Percentiles rank a stretch among this genome's conserved stretches.
These are phyloP conservation scores for Entelexis sorbosivorans DNA, from an alignment of 1,139 yeast species.

Conservation along the genomic window DNA sequence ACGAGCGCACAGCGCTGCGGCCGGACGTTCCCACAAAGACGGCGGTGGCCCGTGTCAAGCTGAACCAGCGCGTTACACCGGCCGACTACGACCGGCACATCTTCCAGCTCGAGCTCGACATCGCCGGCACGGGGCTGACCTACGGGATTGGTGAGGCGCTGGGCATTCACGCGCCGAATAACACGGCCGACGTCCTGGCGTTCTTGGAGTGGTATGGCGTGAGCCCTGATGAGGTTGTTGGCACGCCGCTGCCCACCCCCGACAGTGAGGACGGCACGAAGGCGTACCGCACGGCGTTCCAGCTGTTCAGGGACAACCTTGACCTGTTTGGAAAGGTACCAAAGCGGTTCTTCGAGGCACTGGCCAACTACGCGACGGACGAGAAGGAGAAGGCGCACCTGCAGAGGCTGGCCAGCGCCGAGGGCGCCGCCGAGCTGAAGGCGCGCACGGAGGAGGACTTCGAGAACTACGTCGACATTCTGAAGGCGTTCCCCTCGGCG, in stretches of 20 bases:
- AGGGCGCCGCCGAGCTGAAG: slow-evolving; percentile 80
- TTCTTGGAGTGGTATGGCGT: slow-evolving; percentile 66
- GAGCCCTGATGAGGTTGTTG: slow-evolving; percentile 55
- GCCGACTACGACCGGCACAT: slow-evolving; percentile 81
- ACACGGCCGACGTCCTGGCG: slow-evolving; percentile 48
- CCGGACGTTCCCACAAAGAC: slow-evolving; percentile 86
- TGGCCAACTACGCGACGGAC: slow-evolving; percentile 64
- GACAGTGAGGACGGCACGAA: slow-evolving; percentile 55
- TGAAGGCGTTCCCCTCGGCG: slow-evolving; percentile 71
- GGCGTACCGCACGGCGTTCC: slow-evolving; percentile 76
- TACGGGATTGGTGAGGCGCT: slow-evolving; percentile 95
- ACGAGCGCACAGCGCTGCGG: slow-evolving; percentile 47
- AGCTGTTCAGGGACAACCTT: slow-evolving; percentile 63
- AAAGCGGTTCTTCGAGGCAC: slow-evolving; percentile 79
- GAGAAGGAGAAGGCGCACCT: slow-evolving; percentile 49
- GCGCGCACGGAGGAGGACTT: slow-evolving; percentile 76
- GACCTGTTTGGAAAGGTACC: slow-evolving; percentile 95
- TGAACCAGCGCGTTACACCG: slow-evolving; percentile 90
- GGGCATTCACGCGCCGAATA: slow-evolving; percentile 89
- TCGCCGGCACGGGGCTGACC: slow-evolving; percentile 78
- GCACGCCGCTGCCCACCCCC: slow-evolving; percentile 39
- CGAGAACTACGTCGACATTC: slow-evolving; percentile 68
- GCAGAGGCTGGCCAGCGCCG: slow-evolving; percentile 56
- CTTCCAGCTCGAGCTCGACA: slow-evolving; percentile 92
- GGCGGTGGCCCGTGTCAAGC: slow-evolving; percentile 80